A percentile compares a stretch with the other conserved stretches of the same genome.
phyloP scores from a whole-genome alignment of 164 flowering plant genomes.

The Vitis labrusca region DNA sequence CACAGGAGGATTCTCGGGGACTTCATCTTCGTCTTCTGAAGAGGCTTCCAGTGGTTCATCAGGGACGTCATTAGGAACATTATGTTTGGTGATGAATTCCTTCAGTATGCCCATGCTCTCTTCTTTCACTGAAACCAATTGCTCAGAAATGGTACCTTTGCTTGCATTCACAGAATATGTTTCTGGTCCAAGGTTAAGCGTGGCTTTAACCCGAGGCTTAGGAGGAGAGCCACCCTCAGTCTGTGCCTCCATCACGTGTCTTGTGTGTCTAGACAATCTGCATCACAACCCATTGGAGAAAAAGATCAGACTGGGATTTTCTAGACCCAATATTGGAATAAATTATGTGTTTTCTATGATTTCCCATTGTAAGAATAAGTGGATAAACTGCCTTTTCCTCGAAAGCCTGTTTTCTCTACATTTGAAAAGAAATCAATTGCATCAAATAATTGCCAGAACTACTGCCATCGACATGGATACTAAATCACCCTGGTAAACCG shows the following conservation, averaged over 20 bases:
- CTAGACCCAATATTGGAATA: no score
- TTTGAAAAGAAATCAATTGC: no score
- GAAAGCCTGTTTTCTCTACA: no score
- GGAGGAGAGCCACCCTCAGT: not conserved
- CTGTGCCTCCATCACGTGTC: constrained; percentile 15
- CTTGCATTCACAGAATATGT: constrained; percentile 25
- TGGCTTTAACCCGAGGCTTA: constrained; percentile 39
- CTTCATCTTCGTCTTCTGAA: constrained; percentile 55
- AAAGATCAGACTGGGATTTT: no score
- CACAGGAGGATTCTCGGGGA: constrained; percentile 19
- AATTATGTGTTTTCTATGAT: no score
- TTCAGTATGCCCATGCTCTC: constrained; percentile 69
- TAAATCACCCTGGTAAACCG: no score
- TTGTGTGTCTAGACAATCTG: no score
- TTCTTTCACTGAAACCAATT: constrained; percentile 62
- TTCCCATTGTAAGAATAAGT: no score
- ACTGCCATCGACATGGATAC: no score
- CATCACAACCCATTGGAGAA: no score
- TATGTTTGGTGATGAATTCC: constrained; percentile 72
- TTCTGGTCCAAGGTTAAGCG: constrained; percentile 63
- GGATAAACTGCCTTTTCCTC: no score
- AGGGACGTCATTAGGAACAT: constrained; percentile 77
- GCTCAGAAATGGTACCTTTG: constrained; percentile 52
- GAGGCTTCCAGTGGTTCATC: constrained; percentile 60
- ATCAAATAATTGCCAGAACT: no score